Conservation (phyloP, 2,329 filamentous ascomycete species). For the Apiospora koreana region DNA sequence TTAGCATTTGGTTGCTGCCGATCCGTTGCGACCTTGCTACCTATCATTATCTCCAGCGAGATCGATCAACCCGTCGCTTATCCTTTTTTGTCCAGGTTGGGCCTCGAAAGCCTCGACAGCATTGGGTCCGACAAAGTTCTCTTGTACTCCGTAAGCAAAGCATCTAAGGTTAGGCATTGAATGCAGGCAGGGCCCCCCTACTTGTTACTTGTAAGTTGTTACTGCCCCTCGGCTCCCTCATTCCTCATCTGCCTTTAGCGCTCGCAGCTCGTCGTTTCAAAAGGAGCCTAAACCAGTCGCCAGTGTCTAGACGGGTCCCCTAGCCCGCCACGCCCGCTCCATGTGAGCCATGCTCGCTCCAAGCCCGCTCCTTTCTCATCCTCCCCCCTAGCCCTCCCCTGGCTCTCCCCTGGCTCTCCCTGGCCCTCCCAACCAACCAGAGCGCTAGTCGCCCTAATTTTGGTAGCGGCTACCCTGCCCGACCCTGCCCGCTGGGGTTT, state of each 20-base stretch:
- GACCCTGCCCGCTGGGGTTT: slow-evolving; percentile 3
- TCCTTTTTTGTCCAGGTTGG: neutral
- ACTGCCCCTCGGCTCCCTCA: neutral
- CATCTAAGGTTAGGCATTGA: no score
- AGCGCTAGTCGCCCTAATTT: neutral
- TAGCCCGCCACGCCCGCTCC: no score
- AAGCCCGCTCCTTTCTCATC: no score
- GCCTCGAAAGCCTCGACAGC: neutral
- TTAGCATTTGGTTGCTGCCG: neutral
- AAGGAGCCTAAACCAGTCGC: neutral
- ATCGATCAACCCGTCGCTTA: neutral
- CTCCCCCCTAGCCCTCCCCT: no score
- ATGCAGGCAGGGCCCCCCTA: no score
- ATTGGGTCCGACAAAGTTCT: neutral
- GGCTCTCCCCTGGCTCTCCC: no score
- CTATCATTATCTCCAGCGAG: neutral
- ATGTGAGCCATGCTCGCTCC: no score
- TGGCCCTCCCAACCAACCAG: neutral
- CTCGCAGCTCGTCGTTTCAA: neutral
- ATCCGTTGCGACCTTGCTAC: neutral
- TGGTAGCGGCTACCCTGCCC: neutral
- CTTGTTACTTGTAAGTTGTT: no score
- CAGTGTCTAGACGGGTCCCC: neutral
- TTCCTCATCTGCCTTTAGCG: neutral
- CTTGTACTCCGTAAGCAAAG: no score